Base-by-base conservation (phyloP, 139 green algal genomes). In the Pleodorina starrii region DNA sequence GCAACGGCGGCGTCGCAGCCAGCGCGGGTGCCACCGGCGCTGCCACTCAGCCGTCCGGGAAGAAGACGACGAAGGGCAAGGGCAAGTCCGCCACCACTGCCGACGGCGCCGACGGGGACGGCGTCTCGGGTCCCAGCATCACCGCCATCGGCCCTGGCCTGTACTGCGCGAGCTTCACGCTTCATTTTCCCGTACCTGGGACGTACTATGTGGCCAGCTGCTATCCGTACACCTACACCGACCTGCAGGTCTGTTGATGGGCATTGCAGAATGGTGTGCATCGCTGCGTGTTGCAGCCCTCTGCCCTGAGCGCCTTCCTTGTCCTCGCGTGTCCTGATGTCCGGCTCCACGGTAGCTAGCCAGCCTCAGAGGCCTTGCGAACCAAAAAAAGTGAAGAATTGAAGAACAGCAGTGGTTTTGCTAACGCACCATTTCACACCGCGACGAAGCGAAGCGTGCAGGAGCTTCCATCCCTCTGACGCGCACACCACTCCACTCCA, bases 191-290 rank as follows among this genome's bases (percentile, higher is more conserved):
- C 32, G 74, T 69, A n/a, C 72, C 73, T 0, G 91, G 89, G 4
- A 69, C 57, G 38, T 92, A 93, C 87, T 91, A 92, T 43, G 40
- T 95, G 2, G 90, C 90, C 46, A 88, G n/a, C 81, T 95, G 94
- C 87, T 96, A 93, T 78, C 94, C 94, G 5, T 96, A 96, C 90
- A 93, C 90, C 0, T 96, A 96, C 89, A 93, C 87, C 0, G 92
- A 96, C 82, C 63, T 96, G 85, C 93, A 95, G 89, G 87, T 91
- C 32, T 2, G 80, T 40, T n/a, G n/a, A n/a, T n/a, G n/a, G n/a
- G n/a, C n/a, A n/a, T n/a, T n/a, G n/a, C n/a, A n/a, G n/a, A n/a
- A n/a, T n/a, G n/a, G n/a, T n/a, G n/a, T n/a, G n/a, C n/a, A n/a
- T n/a, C n/a, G n/a, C n/a, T n/a, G n/a, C n/a, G n/a, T n/a, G n/a